These are phyloP conservation scores for Russula abietina DNA, from an alignment of 768 basidiomycete species.

Conservation along the genomic window DNA sequence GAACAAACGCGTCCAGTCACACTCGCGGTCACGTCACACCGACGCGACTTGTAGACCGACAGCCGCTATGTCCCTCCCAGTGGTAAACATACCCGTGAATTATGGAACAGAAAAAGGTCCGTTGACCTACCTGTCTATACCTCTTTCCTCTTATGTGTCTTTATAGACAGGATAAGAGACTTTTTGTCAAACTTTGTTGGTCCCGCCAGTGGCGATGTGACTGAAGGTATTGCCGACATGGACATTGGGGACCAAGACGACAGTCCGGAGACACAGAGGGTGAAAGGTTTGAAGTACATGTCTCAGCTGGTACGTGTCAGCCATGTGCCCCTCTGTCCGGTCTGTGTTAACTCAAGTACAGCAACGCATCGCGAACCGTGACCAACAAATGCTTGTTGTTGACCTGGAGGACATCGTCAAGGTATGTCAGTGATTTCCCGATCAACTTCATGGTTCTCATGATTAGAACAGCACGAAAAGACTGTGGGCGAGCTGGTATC, in stretches of 20 bases:
- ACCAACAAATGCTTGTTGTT: slow-evolving; percentile 82
- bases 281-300: slow-evolving; percentile 67
- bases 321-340: slow-evolving; percentile 5
- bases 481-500: slow-evolving; percentile 67
- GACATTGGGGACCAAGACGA: slow-evolving; percentile 51
- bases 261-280: slow-evolving; percentile 30
- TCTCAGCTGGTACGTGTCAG: slow-evolving; percentile 60
- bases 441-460: not conserved
- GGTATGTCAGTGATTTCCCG: slow-evolving; percentile 37
- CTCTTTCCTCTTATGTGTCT: not conserved
- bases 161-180: slow-evolving; percentile 56
- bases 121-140: not conserved
- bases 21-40: slow-evolving; percentile 1
- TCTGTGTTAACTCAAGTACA: slow-evolving; percentile 31
- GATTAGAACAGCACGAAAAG: slow-evolving; percentile 52
- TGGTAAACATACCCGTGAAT: slow-evolving; percentile 51
- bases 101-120: slow-evolving; percentile 71
- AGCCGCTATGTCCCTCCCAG: slow-evolving; percentile 57
- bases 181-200: slow-evolving; percentile 68
- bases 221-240: slow-evolving; percentile 62
- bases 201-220: slow-evolving; percentile 55
- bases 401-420: slow-evolving; percentile 83
- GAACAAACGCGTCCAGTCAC: slow-evolving; percentile 14
- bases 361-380: slow-evolving; percentile 92
- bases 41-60: slow-evolving; percentile 26